phyloP scores from a whole-genome alignment of 2,329 filamentous ascomycete genomes.

The Trichoderma oligosporum region DNA sequence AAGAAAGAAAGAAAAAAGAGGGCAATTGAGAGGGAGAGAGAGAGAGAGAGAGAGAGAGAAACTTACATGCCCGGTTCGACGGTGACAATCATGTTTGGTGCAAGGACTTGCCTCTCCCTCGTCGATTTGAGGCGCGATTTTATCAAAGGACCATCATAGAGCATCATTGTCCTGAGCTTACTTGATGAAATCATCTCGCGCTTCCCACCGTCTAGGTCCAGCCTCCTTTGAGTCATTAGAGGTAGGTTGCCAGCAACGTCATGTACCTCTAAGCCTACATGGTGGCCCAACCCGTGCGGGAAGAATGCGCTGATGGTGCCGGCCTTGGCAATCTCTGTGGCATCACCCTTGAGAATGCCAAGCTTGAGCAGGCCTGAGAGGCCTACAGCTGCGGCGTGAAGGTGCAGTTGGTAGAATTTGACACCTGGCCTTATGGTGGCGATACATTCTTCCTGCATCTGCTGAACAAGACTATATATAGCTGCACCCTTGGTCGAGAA shows the following conservation, averaged over 20 bases:
- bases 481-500: conserved; percentile 66
- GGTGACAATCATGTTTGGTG: conserved; percentile 67
- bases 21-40: too few species aligned
- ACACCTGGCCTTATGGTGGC: conserved; percentile 64
- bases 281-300: conserved; percentile 62
- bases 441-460: conserved; percentile 78
- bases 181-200: conserved; percentile 39
- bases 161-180: conserved; percentile 31
- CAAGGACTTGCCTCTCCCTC: conserved; percentile 42
- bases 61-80: conserved; percentile 69
- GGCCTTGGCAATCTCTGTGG: conserved; percentile 49
- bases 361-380: conserved; percentile 66
- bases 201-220: conserved; percentile 37
- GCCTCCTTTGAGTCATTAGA: conserved; percentile 29
- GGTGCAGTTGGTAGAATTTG: conserved; percentile 67
- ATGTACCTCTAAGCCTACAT: conserved; percentile 63
- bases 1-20: too few species aligned
- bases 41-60: background rate
- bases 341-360: conserved; percentile 66
- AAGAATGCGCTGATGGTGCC: conserved; percentile 61
- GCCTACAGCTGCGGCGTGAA: conserved; percentile 68
- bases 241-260: conserved; percentile 46
- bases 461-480: conserved; percentile 73
- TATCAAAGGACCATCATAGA: conserved; percentile 24
- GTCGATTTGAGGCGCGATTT: conserved; percentile 28